These are phyloP conservation scores for Abrus precatorius DNA, from an alignment of 306 rosid genomes.

Conservation along the genomic window DNA sequence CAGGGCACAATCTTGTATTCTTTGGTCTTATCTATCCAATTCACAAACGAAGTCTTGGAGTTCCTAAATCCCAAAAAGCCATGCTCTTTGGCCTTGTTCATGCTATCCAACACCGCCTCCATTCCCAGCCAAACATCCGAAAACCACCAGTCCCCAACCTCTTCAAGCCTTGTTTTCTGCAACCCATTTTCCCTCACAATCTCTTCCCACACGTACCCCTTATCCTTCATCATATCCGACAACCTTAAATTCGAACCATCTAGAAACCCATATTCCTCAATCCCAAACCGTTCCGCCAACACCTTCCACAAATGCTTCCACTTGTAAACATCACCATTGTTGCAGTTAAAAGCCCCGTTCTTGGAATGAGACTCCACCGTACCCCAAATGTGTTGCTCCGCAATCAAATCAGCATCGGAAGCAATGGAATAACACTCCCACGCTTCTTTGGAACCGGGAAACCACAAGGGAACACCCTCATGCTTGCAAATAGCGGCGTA, in stretches of 20 bases:
- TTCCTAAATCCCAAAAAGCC: conserved; percentile 78
- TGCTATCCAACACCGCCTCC: conserved; percentile 43
- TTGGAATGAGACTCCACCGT: conserved; percentile 58
- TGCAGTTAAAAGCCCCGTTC: conserved; percentile 67
- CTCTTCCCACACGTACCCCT: conserved; percentile 64
- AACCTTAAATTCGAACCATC: conserved; percentile 52
- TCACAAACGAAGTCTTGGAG: conserved; percentile 54
- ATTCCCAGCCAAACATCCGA: conserved; percentile 42
- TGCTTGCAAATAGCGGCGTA: conserved; percentile 84
- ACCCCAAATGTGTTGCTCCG: conserved; percentile 76
- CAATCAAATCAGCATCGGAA: conserved; percentile 68
- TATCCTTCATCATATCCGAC: conserved; percentile 66
- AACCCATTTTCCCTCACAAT: conserved; percentile 65
- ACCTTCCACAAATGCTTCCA: conserved; percentile 80
- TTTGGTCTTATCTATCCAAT: conserved; percentile 65
- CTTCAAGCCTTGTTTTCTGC: conserved; percentile 53
- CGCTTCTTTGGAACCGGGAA: conserved; percentile 59
- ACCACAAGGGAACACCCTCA: conserved; percentile 57
- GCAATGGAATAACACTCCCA: conserved; percentile 61
- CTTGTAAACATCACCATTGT: conserved; percentile 71
- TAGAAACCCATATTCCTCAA: conserved; percentile 63
- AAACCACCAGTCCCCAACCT: conserved; percentile 71
- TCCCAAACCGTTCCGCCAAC: conserved; percentile 66
- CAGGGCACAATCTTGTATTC: conserved; percentile 68
- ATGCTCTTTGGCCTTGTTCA: conserved; percentile 80